phyloP scores from a whole-genome alignment of 1,139 yeast species.

The Kodamaea anthophila region DNA sequence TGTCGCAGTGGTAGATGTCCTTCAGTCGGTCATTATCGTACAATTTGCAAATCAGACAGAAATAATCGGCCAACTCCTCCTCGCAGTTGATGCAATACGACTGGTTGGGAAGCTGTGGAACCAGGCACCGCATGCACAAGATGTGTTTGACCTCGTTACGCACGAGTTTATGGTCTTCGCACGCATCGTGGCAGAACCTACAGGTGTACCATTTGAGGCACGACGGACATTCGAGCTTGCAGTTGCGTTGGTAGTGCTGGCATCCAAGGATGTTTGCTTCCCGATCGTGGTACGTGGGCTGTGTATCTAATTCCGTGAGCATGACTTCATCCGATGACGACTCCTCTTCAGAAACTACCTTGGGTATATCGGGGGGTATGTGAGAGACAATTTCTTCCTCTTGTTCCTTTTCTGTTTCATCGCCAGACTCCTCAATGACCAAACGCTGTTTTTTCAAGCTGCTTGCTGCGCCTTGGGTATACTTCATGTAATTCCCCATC shows the following conservation, averaged over 20 bases:
- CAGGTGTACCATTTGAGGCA: slow-evolving; percentile 77
- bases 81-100: slow-evolving; percentile 66
- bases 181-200: slow-evolving; percentile 78
- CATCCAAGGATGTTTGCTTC: slow-evolving; percentile 54
- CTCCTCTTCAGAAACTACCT: slow-evolving; percentile 9
- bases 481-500: slow-evolving; percentile 65
- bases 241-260: slow-evolving; percentile 73
- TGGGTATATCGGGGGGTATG: too few species aligned
- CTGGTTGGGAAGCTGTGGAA: slow-evolving; percentile 64
- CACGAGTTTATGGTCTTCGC: slow-evolving; percentile 52
- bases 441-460: slow-evolving; percentile 15
- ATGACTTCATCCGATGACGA: slow-evolving; percentile 29
- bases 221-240: slow-evolving; percentile 74
- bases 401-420: slow-evolving; percentile 8
- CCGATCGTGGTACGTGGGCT: slow-evolving; percentile 44
- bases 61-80: slow-evolving; percentile 63
- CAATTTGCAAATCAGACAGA: slow-evolving; percentile 69
- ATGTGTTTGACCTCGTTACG: slow-evolving; percentile 61
- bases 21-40: slow-evolving; percentile 80
- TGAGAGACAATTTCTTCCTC: too few species aligned
- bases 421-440: slow-evolving; percentile 11
- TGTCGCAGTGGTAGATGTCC: slow-evolving; percentile 85
- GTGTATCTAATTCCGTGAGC: slow-evolving; percentile 44
- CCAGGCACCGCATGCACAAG: slow-evolving; percentile 73
- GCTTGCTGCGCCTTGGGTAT: slow-evolving; percentile 16